Percentiles rank a stretch among this genome's conserved stretches.
phyloP scores from a whole-genome alignment of 305 asterid species.

The Caryopteris hybrid region DNA sequence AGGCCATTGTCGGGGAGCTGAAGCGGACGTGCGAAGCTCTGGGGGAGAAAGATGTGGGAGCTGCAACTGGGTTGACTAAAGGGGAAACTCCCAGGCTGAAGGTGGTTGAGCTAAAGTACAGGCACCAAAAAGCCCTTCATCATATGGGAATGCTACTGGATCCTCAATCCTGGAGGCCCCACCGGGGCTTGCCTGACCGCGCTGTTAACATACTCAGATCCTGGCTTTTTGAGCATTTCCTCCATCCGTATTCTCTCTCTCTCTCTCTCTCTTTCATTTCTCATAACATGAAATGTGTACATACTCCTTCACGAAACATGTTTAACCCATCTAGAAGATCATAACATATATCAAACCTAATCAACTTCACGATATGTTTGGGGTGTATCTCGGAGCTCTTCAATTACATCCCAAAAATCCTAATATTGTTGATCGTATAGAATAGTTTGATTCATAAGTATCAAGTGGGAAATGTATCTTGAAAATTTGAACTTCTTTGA shows the following conservation, averaged over 20 bases:
- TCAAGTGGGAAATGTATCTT: too few species aligned
- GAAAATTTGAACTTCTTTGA: too few species aligned
- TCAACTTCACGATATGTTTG: too few species aligned
- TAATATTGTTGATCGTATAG: too few species aligned
- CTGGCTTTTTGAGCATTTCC: slow-evolving; percentile 90
- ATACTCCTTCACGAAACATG: too few species aligned
- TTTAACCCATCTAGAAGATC: too few species aligned
- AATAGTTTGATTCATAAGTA: too few species aligned
- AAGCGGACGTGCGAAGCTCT: slow-evolving; percentile 45
- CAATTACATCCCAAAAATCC: too few species aligned
- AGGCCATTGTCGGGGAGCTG: slow-evolving; percentile 49
- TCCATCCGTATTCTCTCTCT: slow-evolving; percentile 58
- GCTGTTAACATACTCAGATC: slow-evolving; percentile 67
- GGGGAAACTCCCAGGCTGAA: slow-evolving; percentile 78
- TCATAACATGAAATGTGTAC: background rate
- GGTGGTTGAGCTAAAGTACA: slow-evolving; percentile 50
- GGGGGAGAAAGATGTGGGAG: slow-evolving; percentile 51
- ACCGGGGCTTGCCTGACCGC: slow-evolving; percentile 77
- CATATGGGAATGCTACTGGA: slow-evolving; percentile 67
- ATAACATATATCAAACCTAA: too few species aligned
- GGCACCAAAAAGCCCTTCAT: slow-evolving; percentile 59
- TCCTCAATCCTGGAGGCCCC: slow-evolving; percentile 79
- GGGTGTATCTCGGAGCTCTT: too few species aligned
- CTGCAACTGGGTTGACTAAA: slow-evolving; percentile 58
- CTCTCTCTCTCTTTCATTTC: background rate